Evolutionary conservation across 208 protist genomes (phyloP), one percentile per base, ranked within the genome.

Genomic region (Wallacemonas sp.): DNA sequence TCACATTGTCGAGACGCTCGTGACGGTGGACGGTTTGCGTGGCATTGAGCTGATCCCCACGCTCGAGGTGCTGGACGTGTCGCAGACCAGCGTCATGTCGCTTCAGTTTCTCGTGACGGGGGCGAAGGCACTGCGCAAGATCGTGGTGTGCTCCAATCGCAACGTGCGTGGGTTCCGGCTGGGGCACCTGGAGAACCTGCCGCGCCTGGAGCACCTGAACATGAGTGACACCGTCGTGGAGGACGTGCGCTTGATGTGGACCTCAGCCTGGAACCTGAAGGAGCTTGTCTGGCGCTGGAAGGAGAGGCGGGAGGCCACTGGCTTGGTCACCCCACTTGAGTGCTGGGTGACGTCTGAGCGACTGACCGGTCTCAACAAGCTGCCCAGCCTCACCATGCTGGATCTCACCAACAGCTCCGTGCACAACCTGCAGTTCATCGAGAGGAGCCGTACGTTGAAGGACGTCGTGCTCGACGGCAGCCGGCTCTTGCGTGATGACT

Each of bases 171-270:
- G 85, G 30, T 81, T 92, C 71, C 48, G 70, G 2, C 68, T 92
- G 33, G 85, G 81, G 6, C 68, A 74, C 47, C 39, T 92, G 3
- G 61, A 84, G 60, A 44, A 65, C 60, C 67, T 88, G 30, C 75
- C 67, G 0, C 33, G 70, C 41, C 71, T 92, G 26, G 71, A 82
- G 63, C 55, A 72, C 61, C 72, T 92, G 21, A 80, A 92, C 62
- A 34, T 92, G 2, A 86, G 81, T 69, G 85, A 92, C 66, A 88
- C 81, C 5, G 72, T 92, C 47, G 85, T 92, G 21, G 81, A 88
- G 65, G 79, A 92, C 48, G 78, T 88, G 46, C 57, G 73, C 33
- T 34, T 48, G 27, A 67, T 82, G 60, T 76, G 74, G 29, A 76
- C 55, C 29, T 2, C 64, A 44, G 32, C 26, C 49, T 92, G 73